phyloP scores from a whole-genome alignment of 257 asterid genomes.

The Nicotiana paniculata region DNA sequence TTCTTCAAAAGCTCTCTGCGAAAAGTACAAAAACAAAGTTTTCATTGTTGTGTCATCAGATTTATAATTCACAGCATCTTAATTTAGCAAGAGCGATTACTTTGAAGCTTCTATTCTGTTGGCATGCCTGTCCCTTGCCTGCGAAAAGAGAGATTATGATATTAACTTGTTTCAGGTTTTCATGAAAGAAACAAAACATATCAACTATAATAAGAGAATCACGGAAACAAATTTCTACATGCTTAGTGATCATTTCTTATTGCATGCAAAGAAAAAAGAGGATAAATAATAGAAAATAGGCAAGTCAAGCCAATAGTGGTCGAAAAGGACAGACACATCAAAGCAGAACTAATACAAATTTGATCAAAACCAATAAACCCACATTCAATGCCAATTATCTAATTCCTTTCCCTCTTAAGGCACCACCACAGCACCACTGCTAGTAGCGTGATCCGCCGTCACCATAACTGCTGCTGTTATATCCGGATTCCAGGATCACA shows the following conservation, averaged over 20 bases:
- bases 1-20: constrained; percentile 4
- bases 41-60: neutral
- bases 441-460: neutral
- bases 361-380: neutral
- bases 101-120: neutral
- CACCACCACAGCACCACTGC: neutral
- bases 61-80: neutral
- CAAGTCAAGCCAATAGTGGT: neutral
- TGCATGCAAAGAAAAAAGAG: neutral
- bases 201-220: neutral
- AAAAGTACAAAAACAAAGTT: neutral
- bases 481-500: neutral
- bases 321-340: neutral
- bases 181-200: neutral
- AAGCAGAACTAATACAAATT: neutral
- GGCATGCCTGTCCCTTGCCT: constrained; percentile 2
- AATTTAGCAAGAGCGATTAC: constrained; percentile 11
- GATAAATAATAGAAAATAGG: neutral
- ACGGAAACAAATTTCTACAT: neutral
- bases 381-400: neutral
- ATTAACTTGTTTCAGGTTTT: neutral
- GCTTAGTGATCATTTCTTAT: neutral
- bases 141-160: neutral
- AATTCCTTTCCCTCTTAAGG: neutral
- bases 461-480: neutral